Evolutionary conservation across 208 protist species (phyloP), one percentile per base, ranked within the genome.

Genomic region (Naegleria gruberi): DNA sequence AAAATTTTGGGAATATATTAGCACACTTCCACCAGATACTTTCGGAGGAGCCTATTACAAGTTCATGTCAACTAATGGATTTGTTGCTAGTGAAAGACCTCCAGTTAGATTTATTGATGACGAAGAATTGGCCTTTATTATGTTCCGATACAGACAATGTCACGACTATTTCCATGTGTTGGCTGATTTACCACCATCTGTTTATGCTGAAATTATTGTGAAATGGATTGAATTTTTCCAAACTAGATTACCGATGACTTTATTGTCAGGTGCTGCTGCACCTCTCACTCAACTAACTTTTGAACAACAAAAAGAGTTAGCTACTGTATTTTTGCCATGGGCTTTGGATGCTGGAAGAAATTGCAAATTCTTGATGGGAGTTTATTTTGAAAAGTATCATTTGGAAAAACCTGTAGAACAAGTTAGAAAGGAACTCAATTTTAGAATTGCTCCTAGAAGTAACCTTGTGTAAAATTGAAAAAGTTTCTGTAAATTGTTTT

Each of bases 161-260:
- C 94, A 96, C 90, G 94, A 96, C 90, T 95, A 95, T 90, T 92
- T 89, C 89, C 94, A 96, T 89, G 90, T 94, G 17, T 73, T 95
- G 37, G 43, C 89, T 5, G 92, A 90, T 47, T 41, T 92, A 26
- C 81, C 82, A 7, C 47, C 90, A 40, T 91, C 84, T 37, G 93
- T 95, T 34, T 74, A 88, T 40, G 93, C 89, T 12, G 93, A 95
- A 83, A 85, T 95, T 19, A 91, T 73, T 7, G 65, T 95, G 43
- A 95, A 95, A 85, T 92, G 92, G 91, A 90, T 94, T 40, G 94
- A 95, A 89, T 81, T 92, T 19, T 23, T 91, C 19, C 93, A 96
- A 89, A 95, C 93, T 40, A 90, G 93, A 44, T 81, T 95, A 86
- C 94, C 94, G 30, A 94, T 93, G 90, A 85, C 44, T 12, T 19